Conservation (phyloP, 176 grass and related monocot genomes). For the Otatea glauca region DNA sequence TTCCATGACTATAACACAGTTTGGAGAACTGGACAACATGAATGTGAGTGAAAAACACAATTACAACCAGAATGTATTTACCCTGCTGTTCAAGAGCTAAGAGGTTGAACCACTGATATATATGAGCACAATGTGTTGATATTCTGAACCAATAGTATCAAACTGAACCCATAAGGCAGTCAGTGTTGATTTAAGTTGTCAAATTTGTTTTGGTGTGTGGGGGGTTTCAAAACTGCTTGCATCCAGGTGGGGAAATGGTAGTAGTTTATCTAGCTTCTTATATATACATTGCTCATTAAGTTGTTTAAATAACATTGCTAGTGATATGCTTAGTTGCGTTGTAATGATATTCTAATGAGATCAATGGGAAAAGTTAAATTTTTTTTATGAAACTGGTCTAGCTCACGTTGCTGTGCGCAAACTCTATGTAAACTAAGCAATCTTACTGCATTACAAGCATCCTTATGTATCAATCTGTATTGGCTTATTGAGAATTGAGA, state of each 20-base stretch:
- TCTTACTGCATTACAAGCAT: background rate
- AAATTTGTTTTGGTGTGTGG: background rate
- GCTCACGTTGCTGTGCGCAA: background rate
- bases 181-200: background rate
- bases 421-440: background rate
- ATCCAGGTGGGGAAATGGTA: background rate
- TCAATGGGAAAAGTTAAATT: background rate
- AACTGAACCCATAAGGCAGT: background rate
- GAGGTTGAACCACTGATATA: background rate
- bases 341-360: background rate
- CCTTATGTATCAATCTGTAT: background rate
- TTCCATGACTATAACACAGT: too few relatives aligned
- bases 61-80: too few relatives aligned
- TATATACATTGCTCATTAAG: background rate
- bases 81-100: background rate
- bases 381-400: background rate
- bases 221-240: background rate
- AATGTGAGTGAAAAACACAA: too few relatives aligned
- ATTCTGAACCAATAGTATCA: background rate
- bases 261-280: background rate
- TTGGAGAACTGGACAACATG: too few relatives aligned
- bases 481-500: background rate
- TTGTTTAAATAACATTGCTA: background rate
- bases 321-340: background rate
- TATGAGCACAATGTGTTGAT: background rate